A percentile compares a stretch with the other conserved stretches of the same genome.
Conservation (phyloP, 176 grass and related monocot species). For the Musa troglodytarum region DNA sequence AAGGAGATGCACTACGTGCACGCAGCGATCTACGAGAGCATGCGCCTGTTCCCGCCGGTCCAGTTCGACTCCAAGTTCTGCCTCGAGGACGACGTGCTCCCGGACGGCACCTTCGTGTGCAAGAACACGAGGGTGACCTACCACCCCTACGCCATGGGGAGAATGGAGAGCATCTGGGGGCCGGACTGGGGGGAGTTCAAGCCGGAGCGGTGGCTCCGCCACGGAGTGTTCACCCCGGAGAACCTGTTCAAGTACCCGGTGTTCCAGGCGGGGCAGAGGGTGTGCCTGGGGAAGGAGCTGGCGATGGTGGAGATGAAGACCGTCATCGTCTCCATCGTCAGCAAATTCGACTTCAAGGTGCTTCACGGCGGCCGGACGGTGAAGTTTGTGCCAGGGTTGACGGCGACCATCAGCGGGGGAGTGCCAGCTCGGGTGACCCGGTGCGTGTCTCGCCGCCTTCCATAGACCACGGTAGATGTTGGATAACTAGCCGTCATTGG, state of each 20-base stretch:
- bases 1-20: conserved; percentile 12
- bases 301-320: conserved; percentile 6
- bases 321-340: not conserved
- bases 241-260: conserved; percentile 15
- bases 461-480: too few species aligned
- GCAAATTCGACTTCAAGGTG: not conserved
- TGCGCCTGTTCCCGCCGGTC: conserved; percentile 12
- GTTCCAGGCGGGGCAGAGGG: conserved; percentile 3
- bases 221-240: not conserved
- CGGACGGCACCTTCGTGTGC: conserved; percentile 14
- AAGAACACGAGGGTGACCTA: conserved; percentile 14
- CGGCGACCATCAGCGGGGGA: not conserved
- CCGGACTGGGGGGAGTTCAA: conserved; percentile 9
- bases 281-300: conserved; percentile 16
- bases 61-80: conserved; percentile 23
- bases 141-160: conserved; percentile 20
- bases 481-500: too few species aligned
- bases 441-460: too few species aligned
- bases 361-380: not conserved
- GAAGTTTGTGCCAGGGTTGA: not conserved
- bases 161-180: conserved; percentile 22
- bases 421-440: not conserved
- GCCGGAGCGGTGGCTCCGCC: conserved; percentile 15
- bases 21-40: conserved; percentile 16
- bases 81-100: conserved; percentile 21